These are phyloP conservation scores for Tillandsia leiboldiana DNA, from an alignment of 176 grass and related monocot species.

Conservation along the genomic window DNA sequence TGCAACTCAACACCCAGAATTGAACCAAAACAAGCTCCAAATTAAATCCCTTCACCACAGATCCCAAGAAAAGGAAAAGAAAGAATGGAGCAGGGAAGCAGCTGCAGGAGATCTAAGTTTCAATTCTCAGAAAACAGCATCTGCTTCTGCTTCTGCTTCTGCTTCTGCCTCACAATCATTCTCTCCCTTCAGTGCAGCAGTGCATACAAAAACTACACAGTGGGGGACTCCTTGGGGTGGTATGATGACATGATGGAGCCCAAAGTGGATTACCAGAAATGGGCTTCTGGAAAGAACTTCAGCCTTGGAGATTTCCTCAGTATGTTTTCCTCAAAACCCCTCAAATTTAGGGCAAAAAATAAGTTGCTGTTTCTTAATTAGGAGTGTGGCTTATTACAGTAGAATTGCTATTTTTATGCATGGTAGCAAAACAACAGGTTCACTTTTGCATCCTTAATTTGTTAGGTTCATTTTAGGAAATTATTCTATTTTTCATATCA, in stretches of 20 bases:
- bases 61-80: slow-evolving; percentile 10
- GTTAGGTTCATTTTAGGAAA: not conserved
- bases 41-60: not conserved
- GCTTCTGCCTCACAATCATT: slow-evolving; percentile 8
- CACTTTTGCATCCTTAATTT: not conserved
- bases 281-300: slow-evolving; percentile 76
- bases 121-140: slow-evolving; percentile 17
- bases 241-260: slow-evolving; percentile 56
- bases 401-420: slow-evolving; percentile 6
- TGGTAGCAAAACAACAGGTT: not conserved
- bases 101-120: slow-evolving; percentile 21
- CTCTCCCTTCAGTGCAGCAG: slow-evolving; percentile 2
- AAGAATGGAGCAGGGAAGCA: slow-evolving; percentile 20
- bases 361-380: no score
- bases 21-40: slow-evolving; percentile 1
- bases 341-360: not conserved
- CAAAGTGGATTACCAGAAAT: slow-evolving; percentile 66
- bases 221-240: slow-evolving; percentile 85
- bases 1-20: no score
- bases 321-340: slow-evolving; percentile 31
- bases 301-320: slow-evolving; percentile 98
- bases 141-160: not conserved
- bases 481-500: slow-evolving; percentile 1
- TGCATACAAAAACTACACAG: slow-evolving; percentile 86
- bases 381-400: not conserved